Conservation (phyloP, 2,329 filamentous ascomycete species). For the Neofusicoccum laricinum region DNA sequence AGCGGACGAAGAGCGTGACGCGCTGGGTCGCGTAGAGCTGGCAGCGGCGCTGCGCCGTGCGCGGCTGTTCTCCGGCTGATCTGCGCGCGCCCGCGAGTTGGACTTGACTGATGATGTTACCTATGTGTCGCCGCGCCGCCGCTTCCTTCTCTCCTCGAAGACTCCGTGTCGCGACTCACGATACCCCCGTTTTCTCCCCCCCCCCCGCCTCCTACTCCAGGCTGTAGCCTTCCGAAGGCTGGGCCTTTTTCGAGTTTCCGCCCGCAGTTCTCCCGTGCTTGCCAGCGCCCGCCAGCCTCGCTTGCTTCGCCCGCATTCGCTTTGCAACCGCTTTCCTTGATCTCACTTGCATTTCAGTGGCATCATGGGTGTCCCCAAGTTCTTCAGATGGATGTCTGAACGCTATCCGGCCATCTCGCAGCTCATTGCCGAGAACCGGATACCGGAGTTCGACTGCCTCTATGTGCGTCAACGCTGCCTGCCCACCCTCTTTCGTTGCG, state of each 20-base stretch:
- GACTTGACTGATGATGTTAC: conserved; percentile 3
- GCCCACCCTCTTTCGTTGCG: neutral
- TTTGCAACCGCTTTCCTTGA: neutral
- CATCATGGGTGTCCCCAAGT: conserved; percentile 76
- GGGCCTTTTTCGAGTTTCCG: neutral
- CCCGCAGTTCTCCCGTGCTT: neutral
- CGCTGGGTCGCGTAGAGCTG: conserved; percentile 10
- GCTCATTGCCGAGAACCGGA: conserved; percentile 96
- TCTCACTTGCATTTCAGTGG: conserved; percentile 16
- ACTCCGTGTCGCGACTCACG: conserved; percentile 19
- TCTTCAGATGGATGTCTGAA: conserved; percentile 99
- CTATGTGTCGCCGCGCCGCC: neutral
- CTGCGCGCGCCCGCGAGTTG: neutral
- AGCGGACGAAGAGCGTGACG: conserved; percentile 9
- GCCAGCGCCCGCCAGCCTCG: neutral
- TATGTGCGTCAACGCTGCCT: conserved; percentile 57
- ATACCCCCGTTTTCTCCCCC: conserved; percentile 16
- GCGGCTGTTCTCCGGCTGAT: neutral
- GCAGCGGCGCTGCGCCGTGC: neutral
- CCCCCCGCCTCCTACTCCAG: neutral
- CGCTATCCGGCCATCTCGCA: conserved; percentile 98
- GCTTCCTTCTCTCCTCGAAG: conserved; percentile 12
- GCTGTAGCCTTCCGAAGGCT: neutral
- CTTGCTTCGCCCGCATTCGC: neutral
- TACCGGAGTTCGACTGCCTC: conserved; percentile 97